Conservation (phyloP, 1,284 basidiomycete species). For the Naganishia cerealis region DNA sequence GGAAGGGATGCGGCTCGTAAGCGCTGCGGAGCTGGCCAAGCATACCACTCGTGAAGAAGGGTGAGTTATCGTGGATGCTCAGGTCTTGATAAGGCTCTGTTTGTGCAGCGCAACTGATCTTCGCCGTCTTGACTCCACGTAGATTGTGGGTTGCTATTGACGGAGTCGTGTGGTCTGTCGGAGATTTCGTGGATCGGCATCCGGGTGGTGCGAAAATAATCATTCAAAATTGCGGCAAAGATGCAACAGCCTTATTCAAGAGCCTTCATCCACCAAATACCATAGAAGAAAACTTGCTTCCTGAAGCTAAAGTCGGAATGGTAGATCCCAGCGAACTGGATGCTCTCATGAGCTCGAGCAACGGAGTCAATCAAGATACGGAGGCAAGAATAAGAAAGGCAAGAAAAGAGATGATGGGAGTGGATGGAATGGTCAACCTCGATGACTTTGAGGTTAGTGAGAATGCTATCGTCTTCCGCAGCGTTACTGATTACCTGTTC, state of each 20-base stretch:
- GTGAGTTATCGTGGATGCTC: background rate
- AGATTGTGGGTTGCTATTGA: conserved; percentile 45
- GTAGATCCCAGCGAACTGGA: conserved; percentile 36
- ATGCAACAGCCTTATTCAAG: conserved; percentile 38
- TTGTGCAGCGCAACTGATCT: background rate
- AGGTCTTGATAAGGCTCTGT: background rate
- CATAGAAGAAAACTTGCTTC: conserved; percentile 37
- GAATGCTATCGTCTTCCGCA: background rate
- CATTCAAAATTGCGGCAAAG: conserved; percentile 42
- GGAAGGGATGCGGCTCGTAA: conserved; percentile 32
- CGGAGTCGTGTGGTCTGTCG: conserved; percentile 44
- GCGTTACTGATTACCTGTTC: conserved; percentile 2
- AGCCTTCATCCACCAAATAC: conserved; percentile 33
- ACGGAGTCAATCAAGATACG: conserved; percentile 28
- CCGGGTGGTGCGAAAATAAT: conserved; percentile 45
- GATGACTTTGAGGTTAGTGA: conserved; percentile 47
- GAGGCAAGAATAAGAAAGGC: conserved; percentile 37
- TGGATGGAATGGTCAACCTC: conserved; percentile 43
- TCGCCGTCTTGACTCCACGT: background rate
- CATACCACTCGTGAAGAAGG: conserved; percentile 37
- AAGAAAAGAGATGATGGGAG: conserved; percentile 39
- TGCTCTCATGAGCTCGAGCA: conserved; percentile 24
- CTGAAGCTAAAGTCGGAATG: conserved; percentile 37
- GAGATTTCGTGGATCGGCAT: conserved; percentile 39
- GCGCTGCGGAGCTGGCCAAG: conserved; percentile 39